Evolutionary conservation across 129 eudicot species (phyloP), one percentile per base, ranked within the genome.

Genomic region (Lactuca saligna): DNA sequence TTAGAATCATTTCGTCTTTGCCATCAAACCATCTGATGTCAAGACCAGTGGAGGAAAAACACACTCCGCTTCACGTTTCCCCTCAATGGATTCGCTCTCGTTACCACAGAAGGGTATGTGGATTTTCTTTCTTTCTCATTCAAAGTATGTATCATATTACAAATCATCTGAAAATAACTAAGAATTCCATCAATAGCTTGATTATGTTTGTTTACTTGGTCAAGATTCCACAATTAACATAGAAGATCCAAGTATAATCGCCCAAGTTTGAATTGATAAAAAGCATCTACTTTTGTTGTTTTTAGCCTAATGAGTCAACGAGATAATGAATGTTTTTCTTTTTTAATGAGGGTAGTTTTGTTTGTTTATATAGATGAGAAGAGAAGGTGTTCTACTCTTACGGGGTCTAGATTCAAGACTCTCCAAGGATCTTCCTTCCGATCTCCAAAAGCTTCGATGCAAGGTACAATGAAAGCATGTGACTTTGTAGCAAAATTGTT

Each of bases 361-460:
- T 60, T 72, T 59, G 56, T 77, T 83, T 34, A 14, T 82, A 79
- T 81, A 93, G 98, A 72, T 93, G 71, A 89, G 87, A 72, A 82
- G 90, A 74, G 90, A 84, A 69, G 97, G 98, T 44, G 95, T 93
- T 44, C 69, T 89, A 71, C 87, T 93, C 32, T 67, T 93, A 54
- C 87, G 98, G 37, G 91, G 98, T 75, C 79, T 93, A 42, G 98
- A 93, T 59, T 93, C 98, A 41, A 86, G 95, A 83, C 95, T 93
- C 14, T 87, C 98, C 57, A 93, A 93, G 75, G 97, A 93, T 87
- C 96, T 93, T 68, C 97, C 96, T 68, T 76, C 90, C 48, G 96
- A 93, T 72, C 98, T 93, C 69, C 98, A 93, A 79, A 93, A 89
- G 89, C 98, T 93, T 61, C 89, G 95, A 14, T 93, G 98, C 92